Percentiles rank a stretch among this genome's conserved stretches.
Evolutionary conservation across 1,284 basidiomycete species (phyloP).

Genomic region (Cutaneotrichosporon mucoides): DNA sequence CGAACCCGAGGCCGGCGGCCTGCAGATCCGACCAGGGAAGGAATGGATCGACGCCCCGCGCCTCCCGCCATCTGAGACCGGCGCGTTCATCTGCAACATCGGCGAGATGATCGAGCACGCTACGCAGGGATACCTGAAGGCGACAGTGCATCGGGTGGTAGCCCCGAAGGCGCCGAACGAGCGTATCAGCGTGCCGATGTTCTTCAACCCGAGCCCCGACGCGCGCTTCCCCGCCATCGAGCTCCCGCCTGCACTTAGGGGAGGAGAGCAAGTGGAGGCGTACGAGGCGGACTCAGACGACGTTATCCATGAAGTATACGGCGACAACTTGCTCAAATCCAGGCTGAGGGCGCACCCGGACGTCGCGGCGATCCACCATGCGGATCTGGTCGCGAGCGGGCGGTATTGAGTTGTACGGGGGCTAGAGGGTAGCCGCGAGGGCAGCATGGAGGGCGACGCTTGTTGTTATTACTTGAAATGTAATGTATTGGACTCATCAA

Average conservation of each 20-base stretch:
- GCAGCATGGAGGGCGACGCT: too few species aligned
- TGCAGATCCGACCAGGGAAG: constrained; percentile 11
- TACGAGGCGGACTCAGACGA: constrained; percentile 5
- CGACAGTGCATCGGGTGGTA: constrained; percentile 17
- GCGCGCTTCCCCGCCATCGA: constrained; percentile 10
- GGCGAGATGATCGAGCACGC: constrained; percentile 54
- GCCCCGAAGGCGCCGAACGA: constrained; percentile 2
- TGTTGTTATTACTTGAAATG: too few species aligned
- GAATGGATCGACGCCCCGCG: constrained; percentile 69
- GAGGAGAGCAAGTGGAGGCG: not conserved
- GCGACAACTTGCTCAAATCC: constrained; percentile 18
- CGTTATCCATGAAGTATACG: constrained; percentile 14
- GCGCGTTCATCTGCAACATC: constrained; percentile 67
- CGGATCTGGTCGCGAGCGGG: constrained; percentile 9
- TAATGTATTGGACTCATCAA: too few species aligned
- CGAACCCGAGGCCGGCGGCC: constrained; percentile 7
- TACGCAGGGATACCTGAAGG: constrained; percentile 18
- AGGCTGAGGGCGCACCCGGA: constrained; percentile 17
- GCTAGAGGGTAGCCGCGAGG: too few species aligned
- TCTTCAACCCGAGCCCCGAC: constrained; percentile 18
- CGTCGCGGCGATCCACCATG: constrained; percentile 11
- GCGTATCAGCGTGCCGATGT: constrained; percentile 17
- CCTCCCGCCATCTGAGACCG: constrained; percentile 50
- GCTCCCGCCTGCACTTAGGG: constrained; percentile 5
- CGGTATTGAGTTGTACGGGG: not conserved